phyloP scores from a whole-genome alignment of 768 basidiomycete species.

The Lactifluus volemus region DNA sequence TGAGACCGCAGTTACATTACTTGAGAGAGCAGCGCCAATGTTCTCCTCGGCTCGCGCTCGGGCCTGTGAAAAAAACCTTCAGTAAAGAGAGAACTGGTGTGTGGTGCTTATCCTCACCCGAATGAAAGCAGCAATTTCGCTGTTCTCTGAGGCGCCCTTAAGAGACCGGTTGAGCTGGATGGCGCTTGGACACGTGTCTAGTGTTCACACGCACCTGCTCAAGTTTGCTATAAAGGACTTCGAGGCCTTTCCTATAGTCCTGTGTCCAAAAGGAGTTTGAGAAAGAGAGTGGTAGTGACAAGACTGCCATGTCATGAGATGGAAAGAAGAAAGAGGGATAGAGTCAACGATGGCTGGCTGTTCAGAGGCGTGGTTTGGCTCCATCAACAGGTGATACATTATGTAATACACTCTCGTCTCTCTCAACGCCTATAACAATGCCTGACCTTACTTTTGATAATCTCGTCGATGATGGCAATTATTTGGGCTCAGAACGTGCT shows the following conservation, averaged over 20 bases:
- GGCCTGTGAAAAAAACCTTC: constrained; percentile 38
- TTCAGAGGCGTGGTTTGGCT: background rate
- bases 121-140: constrained; percentile 76
- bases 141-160: constrained; percentile 76
- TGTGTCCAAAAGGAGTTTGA: constrained; percentile 93
- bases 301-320: constrained; percentile 59
- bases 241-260: constrained; percentile 78
- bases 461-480: constrained; percentile 71
- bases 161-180: constrained; percentile 13
- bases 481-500: constrained; percentile 64
- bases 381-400: background rate
- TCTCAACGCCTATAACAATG: constrained; percentile 35
- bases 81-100: background rate
- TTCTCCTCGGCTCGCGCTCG: constrained; percentile 63
- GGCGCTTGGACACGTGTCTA: background rate
- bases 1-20: constrained; percentile 36
- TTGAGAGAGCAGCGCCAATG: constrained; percentile 50
- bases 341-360: background rate
- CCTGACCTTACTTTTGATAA: constrained; percentile 69
- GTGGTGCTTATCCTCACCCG: constrained; percentile 44
- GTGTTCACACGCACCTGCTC: constrained; percentile 49
- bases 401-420: background rate
- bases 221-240: constrained; percentile 66
- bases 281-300: constrained; percentile 84
- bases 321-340: background rate